A percentile compares a stretch with the other conserved stretches of the same genome.
phyloP scores from a whole-genome alignment of 2,329 filamentous ascomycete species.

The Beauveria varroae region DNA sequence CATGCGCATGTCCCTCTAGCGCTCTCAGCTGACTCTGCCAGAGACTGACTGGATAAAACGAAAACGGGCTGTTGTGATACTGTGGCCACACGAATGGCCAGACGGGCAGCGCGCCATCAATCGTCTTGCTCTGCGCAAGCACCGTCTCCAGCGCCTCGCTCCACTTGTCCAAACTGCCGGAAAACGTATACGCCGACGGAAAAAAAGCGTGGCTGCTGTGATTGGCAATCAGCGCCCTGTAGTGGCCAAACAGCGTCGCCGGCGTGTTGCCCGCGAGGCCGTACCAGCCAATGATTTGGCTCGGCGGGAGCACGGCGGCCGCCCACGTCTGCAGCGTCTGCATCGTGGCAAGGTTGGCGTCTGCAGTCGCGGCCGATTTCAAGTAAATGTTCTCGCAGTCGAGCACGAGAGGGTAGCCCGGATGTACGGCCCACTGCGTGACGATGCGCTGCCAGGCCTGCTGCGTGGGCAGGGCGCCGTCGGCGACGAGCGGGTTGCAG shows the following conservation, averaged over 20 bases:
- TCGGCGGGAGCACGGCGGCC: constrained; percentile 2
- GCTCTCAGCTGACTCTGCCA: background rate
- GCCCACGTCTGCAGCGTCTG: constrained; percentile 11
- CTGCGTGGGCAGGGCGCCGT: background rate
- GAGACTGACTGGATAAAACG: background rate
- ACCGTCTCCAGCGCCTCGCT: background rate
- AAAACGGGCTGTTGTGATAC: background rate
- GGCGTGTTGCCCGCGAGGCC: constrained; percentile 7
- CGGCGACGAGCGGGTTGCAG: constrained; percentile 6
- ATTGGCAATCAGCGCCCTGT: constrained; percentile 8
- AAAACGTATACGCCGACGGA: constrained; percentile 9
- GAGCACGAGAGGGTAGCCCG: constrained; percentile 8
- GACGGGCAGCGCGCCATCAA: constrained; percentile 5
- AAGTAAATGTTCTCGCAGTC: constrained; percentile 11
- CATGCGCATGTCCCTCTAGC: background rate
- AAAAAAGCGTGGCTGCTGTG: constrained; percentile 9
- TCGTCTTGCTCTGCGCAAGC: background rate
- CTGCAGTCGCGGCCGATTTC: background rate
- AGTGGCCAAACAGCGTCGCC: background rate
- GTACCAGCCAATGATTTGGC: constrained; percentile 12
- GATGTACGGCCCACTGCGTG: constrained; percentile 7
- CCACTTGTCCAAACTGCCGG: background rate
- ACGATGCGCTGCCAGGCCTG: constrained; percentile 5
- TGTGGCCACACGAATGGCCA: constrained; percentile 3
- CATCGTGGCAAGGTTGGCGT: constrained; percentile 4